These are phyloP conservation scores for Orbilia quercus DNA, from an alignment of 2,329 filamentous ascomycete genomes.

Conservation along the genomic window DNA sequence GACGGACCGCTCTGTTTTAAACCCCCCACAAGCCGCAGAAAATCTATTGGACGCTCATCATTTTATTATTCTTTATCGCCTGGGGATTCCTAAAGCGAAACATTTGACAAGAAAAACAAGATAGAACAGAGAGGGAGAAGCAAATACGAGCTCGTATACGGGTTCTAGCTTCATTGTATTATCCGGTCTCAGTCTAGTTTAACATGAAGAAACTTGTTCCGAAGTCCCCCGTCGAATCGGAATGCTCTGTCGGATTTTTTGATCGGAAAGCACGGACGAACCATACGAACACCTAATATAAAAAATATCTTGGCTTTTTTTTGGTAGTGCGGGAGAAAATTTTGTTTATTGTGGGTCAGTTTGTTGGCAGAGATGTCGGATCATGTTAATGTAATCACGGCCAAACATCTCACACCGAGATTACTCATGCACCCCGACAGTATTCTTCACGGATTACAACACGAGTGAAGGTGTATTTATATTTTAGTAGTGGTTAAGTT, in stretches of 20 bases:
- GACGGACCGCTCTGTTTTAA: not conserved
- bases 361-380: no score
- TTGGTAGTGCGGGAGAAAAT: no score
- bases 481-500: no score
- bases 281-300: not conserved
- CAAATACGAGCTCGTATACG: conserved; percentile 15
- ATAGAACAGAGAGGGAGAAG: not conserved
- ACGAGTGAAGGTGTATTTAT: no score
- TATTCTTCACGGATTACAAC: no score
- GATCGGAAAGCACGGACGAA: not conserved
- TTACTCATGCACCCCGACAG: no score
- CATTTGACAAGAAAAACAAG: no score
- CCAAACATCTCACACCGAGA: no score
- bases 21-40: conserved; percentile 5
- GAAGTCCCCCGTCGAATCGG: conserved; percentile 4
- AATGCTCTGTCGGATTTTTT: not conserved
- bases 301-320: not conserved
- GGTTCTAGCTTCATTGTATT: not conserved
- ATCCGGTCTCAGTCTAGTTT: conserved; percentile 16
- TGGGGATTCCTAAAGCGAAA: not conserved
- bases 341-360: no score
- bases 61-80: not conserved
- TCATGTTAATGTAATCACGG: no score
- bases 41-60: no score
- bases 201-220: no score